These are phyloP conservation scores for Crithidia fasciculata DNA, from an alignment of 208 protist genomes.

Conservation along the genomic window DNA sequence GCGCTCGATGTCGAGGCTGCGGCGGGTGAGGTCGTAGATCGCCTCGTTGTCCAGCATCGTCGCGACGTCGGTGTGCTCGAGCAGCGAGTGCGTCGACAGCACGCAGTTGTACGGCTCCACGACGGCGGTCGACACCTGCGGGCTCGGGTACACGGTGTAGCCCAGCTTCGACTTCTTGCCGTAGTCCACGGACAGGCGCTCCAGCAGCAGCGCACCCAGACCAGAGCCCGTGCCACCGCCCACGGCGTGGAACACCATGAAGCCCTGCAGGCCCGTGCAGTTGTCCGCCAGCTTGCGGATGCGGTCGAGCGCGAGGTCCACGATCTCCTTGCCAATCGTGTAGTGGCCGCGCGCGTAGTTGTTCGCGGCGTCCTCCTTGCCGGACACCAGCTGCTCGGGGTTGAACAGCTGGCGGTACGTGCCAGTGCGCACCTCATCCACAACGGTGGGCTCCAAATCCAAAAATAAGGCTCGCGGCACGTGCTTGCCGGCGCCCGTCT, in stretches of 20 bases:
- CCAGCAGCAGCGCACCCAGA: constrained; percentile 96
- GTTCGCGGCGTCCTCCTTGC: constrained; percentile 98
- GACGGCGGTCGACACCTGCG: constrained; percentile 95
- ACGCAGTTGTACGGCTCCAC: constrained; percentile 98
- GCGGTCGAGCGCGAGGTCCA: constrained; percentile 94
- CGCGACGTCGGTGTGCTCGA: constrained; percentile 95
- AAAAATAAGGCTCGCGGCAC: constrained; percentile 96
- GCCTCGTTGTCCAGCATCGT: constrained; percentile 98
- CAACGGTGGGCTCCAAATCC: constrained; percentile 97
- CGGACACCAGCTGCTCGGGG: constrained; percentile 97
- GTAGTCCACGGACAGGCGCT: constrained; percentile 91
- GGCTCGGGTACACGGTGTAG: constrained; percentile 96
- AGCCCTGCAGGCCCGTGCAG: constrained; percentile 98
- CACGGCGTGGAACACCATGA: constrained; percentile 98
- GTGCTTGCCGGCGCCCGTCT: constrained; percentile 93
- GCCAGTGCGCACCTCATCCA: constrained; percentile 97
- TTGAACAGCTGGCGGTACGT: constrained; percentile 97
- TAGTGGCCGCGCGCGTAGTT: constrained; percentile 99
- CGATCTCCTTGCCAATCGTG: constrained; percentile 97
- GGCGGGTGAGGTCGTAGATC: constrained; percentile 46
- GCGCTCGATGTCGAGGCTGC: no score
- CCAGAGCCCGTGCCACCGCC: constrained; percentile 99
- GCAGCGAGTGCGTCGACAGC: constrained; percentile 94
- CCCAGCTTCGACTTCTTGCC: constrained; percentile 98
- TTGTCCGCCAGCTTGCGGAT: constrained; percentile 73